Conservation (phyloP, 2,329 filamentous ascomycete genomes). For the Fusarium drepaniforme region DNA sequence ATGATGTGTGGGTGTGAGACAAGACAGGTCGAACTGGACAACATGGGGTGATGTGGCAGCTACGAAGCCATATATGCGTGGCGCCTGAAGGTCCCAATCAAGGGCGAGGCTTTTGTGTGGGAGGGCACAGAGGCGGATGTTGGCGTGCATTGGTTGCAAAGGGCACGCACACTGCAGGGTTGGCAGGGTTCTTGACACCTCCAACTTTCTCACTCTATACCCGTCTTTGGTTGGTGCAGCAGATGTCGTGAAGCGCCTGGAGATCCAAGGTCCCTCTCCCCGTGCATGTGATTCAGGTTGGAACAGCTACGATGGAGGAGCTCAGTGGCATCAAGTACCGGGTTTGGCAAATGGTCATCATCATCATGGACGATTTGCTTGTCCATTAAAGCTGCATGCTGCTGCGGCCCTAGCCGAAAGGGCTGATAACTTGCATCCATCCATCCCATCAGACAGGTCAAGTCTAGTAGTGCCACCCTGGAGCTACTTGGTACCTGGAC, state of each 20-base stretch:
- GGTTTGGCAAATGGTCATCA: background rate
- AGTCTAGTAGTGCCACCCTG: background rate
- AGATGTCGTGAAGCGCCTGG: conserved; percentile 4
- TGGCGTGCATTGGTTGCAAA: background rate
- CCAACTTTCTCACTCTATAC: conserved; percentile 1
- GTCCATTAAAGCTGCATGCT: conserved; percentile 5
- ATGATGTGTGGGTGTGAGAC: conserved; percentile 23
- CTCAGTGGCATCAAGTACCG: background rate
- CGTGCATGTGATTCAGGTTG: conserved; percentile 3
- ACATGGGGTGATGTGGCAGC: conserved; percentile 13
- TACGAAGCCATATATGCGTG: conserved; percentile 4
- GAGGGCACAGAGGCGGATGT: background rate
- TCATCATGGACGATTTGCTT: background rate
- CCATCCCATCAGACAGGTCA: background rate
- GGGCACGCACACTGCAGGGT: conserved; percentile 16
- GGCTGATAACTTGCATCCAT: conserved; percentile 1
- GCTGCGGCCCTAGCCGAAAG: conserved; percentile 2
- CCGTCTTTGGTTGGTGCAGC: conserved; percentile 3
- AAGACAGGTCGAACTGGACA: background rate
- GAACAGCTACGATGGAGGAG: background rate
- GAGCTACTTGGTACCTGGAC: background rate
- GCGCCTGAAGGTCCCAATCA: conserved; percentile 10
- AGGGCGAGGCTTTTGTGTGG: background rate
- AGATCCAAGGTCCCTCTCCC: background rate
- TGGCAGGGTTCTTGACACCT: conserved; percentile 4